phyloP scores from a whole-genome alignment of 2,329 filamentous ascomycete species.

The Aureobasidium pullulans region DNA sequence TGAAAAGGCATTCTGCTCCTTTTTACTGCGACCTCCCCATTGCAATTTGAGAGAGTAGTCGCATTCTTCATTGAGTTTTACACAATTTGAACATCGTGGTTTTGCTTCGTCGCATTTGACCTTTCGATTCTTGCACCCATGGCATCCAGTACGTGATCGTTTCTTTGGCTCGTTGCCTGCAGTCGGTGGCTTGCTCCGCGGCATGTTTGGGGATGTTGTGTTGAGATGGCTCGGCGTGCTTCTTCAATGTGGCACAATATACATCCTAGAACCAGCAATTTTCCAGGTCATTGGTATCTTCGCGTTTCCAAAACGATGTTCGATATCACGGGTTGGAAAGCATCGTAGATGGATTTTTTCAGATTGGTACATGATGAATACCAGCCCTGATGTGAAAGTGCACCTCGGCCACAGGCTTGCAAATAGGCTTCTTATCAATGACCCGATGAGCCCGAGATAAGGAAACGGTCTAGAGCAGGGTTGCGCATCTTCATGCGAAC shows the following conservation, averaged over 20 bases:
- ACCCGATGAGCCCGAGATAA: constrained; percentile 8
- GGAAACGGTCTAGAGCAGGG: not conserved
- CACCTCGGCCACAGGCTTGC: too few relatives aligned
- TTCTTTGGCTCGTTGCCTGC: constrained; percentile 53
- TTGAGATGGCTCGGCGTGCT: not conserved
- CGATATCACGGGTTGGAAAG: not conserved
- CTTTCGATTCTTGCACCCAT: constrained; percentile 72
- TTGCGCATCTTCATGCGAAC: not conserved
- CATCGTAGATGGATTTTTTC: not conserved
- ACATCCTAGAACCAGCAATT: not conserved
- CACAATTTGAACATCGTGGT: constrained; percentile 65
- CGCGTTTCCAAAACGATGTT: not conserved
- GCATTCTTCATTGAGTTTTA: constrained; percentile 63
- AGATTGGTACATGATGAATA: not conserved
- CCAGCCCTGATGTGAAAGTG: not conserved
- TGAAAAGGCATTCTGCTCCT: constrained; percentile 32
- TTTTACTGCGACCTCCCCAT: constrained; percentile 66
- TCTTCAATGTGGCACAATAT: not conserved
- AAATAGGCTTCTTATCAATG: constrained; percentile 4
- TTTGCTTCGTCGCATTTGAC: constrained; percentile 77
- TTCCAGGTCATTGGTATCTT: too few relatives aligned
- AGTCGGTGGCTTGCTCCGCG: constrained; percentile 57
- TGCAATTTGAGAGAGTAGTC: constrained; percentile 77
- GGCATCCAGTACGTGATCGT: constrained; percentile 61
- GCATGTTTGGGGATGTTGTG: constrained; percentile 39